Conservation (phyloP, 2,329 filamentous ascomycete genomes). For the Colletotrichum echinochloae region DNA sequence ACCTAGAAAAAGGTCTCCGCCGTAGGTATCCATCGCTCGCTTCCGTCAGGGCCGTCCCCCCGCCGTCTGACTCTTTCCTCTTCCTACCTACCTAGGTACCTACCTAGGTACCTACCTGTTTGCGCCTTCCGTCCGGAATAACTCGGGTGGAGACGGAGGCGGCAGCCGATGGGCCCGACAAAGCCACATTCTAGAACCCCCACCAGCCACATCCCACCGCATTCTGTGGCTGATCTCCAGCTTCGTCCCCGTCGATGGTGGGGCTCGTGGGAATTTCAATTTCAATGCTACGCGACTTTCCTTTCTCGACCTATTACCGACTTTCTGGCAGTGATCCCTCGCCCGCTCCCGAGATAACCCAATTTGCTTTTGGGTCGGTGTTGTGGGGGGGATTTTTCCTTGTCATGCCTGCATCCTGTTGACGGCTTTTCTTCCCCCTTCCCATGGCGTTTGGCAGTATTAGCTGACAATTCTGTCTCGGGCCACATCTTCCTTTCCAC, state of each 20-base stretch:
- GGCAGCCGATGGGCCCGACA: background rate
- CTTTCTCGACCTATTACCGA: constrained; percentile 17
- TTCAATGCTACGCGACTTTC: constrained; percentile 22
- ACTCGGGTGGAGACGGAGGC: constrained; percentile 18
- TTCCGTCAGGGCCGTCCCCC: constrained; percentile 14
- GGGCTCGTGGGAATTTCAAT: constrained; percentile 21
- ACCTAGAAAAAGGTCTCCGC: constrained; percentile 36
- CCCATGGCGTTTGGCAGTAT: constrained; percentile 13
- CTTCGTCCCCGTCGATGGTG: constrained; percentile 12
- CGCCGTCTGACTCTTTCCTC: constrained; percentile 26
- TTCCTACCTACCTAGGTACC: too few relatives aligned
- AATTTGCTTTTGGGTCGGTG: background rate
- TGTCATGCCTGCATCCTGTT: background rate
- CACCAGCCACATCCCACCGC: background rate
- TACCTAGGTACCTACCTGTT: too few relatives aligned
- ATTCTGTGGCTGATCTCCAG: background rate
- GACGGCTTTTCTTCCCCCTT: background rate
- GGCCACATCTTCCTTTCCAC: constrained; percentile 13
- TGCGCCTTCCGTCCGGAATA: constrained; percentile 10
- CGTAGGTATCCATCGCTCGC: constrained; percentile 34
- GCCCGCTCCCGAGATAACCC: background rate
- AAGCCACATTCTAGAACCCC: background rate
- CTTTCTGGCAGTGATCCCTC: constrained; percentile 1
- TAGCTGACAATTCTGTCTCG: constrained; percentile 46
- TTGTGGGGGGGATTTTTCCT: background rate